These are phyloP conservation scores for Tuber magnatum DNA, from an alignment of 495 filamentous ascomycete species.

Conservation along the genomic window DNA sequence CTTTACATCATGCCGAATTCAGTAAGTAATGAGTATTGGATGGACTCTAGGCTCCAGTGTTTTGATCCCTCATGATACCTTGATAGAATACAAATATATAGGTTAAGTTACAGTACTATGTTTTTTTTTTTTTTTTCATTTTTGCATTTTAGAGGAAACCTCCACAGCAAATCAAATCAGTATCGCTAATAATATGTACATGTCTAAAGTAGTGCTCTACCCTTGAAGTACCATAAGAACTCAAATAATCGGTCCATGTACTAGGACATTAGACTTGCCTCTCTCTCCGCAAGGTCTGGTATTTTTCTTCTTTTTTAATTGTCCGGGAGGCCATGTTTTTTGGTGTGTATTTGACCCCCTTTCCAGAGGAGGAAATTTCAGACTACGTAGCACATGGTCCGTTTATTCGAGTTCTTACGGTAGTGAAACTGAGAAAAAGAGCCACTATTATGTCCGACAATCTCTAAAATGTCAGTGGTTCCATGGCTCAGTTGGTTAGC, in stretches of 20 bases:
- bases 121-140: background rate
- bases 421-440: background rate
- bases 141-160: background rate
- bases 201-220: background rate
- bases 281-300: too few relatives aligned
- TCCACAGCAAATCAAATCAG: background rate
- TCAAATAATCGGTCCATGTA: too few relatives aligned
- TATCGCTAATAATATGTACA: background rate
- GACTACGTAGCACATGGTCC: too few relatives aligned
- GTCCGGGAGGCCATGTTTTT: too few relatives aligned
- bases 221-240: too few relatives aligned
- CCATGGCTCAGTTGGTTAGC: conserved; percentile 31
- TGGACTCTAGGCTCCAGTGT: background rate
- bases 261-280: too few relatives aligned
- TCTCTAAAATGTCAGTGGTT: background rate
- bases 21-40: background rate
- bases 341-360: too few relatives aligned
- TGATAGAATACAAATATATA: background rate
- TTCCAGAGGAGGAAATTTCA: too few relatives aligned
- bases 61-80: background rate
- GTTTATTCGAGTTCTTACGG: too few relatives aligned
- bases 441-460: background rate
- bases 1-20: background rate
- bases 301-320: too few relatives aligned
- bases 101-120: background rate